phyloP scores from a whole-genome alignment of 495 filamentous ascomycete species.

The Penicillium desertorum region DNA sequence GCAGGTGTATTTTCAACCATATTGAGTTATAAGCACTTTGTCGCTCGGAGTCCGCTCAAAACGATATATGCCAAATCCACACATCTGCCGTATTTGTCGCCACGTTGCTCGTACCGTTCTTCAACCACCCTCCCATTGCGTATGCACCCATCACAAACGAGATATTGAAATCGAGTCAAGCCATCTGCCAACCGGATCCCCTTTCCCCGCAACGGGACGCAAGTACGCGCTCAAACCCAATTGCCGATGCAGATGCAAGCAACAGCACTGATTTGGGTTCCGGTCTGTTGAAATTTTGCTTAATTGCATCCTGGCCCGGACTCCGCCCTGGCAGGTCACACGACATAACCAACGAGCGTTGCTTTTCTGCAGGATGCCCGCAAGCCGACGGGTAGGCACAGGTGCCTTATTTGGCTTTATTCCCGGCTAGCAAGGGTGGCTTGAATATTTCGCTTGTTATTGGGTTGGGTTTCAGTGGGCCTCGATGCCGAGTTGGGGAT shows the following conservation, averaged over 20 bases:
- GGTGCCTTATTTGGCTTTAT: not conserved
- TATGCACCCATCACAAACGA: conserved; percentile 1
- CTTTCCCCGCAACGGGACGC: conserved; percentile 3
- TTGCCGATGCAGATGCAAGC: not conserved
- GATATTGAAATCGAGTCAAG: not conserved
- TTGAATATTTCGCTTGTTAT: not conserved
- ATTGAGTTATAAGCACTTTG: not conserved
- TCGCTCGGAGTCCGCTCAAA: not conserved
- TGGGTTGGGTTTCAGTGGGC: not conserved
- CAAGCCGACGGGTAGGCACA: conserved; percentile 6
- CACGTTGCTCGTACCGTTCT: not conserved
- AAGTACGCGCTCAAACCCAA: not conserved
- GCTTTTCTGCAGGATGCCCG: conserved; percentile 1
- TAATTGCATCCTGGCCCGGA: conserved; percentile 6
- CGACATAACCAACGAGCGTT: conserved; percentile 2
- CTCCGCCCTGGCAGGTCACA: not conserved
- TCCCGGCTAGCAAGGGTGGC: not conserved
- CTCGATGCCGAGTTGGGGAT: conserved; percentile 2
- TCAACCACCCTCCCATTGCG: not conserved
- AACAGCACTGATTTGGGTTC: not conserved
- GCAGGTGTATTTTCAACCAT: not conserved
- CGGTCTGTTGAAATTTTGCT: not conserved
- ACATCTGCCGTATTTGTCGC: not conserved
- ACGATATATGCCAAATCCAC: not conserved
- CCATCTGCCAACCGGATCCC: not conserved